Conservation (phyloP, 176 grass and related monocot species). For the Zea luxurians region DNA sequence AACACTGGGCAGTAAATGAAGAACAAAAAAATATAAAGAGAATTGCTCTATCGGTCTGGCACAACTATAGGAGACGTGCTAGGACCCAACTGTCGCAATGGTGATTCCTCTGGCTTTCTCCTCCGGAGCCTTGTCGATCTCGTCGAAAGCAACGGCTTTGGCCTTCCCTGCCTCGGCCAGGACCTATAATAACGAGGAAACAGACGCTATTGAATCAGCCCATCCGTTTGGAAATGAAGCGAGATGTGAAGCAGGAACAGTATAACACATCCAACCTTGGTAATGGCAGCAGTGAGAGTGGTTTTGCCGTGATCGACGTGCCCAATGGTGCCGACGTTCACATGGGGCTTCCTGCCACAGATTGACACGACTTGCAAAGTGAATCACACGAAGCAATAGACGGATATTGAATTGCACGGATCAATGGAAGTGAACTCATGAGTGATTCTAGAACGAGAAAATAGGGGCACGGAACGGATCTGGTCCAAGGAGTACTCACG, state of each 20-base stretch:
- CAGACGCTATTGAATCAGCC: neutral
- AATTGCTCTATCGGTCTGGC: neutral
- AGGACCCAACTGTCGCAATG: slow-evolving; percentile 74
- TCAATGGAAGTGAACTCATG: neutral
- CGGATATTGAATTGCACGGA: neutral
- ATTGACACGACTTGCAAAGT: slow-evolving; percentile 6
- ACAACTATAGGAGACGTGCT: neutral
- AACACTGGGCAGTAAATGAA: neutral
- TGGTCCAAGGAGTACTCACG: slow-evolving; percentile 46
- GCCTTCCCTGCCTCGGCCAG: slow-evolving; percentile 75
- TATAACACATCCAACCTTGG: slow-evolving; percentile 54
- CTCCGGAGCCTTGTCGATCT: slow-evolving; percentile 95
- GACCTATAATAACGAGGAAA: slow-evolving; percentile 49
- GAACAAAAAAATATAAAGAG: neutral
- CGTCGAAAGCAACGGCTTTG: slow-evolving; percentile 90
- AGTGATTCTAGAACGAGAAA: neutral
- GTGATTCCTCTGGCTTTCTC: slow-evolving; percentile 99
- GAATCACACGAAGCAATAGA: neutral
- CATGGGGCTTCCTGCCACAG: slow-evolving; percentile 87
- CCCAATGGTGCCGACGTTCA: slow-evolving; percentile 94
- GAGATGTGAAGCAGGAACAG: neutral
- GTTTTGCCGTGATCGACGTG: slow-evolving; percentile 97
- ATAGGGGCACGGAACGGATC: neutral
- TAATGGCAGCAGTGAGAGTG: slow-evolving; percentile 93
- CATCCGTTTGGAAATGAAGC: neutral